Evolutionary conservation across 108 stramenopile species (phyloP).

Genomic region (Thalassiosira profunda): DNA sequence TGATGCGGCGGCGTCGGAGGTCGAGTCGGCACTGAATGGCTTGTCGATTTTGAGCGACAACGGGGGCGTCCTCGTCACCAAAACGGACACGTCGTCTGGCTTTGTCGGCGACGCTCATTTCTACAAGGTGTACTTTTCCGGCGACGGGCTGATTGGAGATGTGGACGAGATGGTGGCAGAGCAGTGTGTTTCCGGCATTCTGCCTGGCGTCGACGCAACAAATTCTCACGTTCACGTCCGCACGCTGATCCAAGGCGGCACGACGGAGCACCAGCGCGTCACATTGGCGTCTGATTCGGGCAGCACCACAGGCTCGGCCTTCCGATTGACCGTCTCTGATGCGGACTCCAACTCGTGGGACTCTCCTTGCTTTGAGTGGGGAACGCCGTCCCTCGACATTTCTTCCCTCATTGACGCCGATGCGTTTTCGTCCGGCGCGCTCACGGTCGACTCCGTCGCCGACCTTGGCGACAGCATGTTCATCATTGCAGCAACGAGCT

Average conservation of each 20-base stretch:
- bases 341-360: constrained; percentile 36
- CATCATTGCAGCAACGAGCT: constrained; percentile 21
- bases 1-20: constrained; percentile 60
- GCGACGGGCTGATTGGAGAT: constrained; percentile 59
- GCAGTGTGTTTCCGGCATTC: constrained; percentile 25
- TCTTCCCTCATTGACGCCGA: constrained; percentile 53
- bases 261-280: constrained; percentile 63
- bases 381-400: constrained; percentile 51
- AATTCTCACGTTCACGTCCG: constrained; percentile 50
- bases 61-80: constrained; percentile 58
- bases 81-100: constrained; percentile 44
- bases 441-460: constrained; percentile 19
- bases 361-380: constrained; percentile 65
- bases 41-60: constrained; percentile 38
- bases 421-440: constrained; percentile 20
- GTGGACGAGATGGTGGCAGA: constrained; percentile 51
- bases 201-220: constrained; percentile 32
- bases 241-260: constrained; percentile 73
- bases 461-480: constrained; percentile 18
- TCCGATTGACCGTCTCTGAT: constrained; percentile 42
- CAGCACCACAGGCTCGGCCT: constrained; percentile 39
- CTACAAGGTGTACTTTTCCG: constrained; percentile 74
- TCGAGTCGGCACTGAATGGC: constrained; percentile 56
- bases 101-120: constrained; percentile 62
- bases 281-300: constrained; percentile 67